Evolutionary conservation across 306 rosid species (phyloP).

Genomic region (Trifolium subterraneum): DNA sequence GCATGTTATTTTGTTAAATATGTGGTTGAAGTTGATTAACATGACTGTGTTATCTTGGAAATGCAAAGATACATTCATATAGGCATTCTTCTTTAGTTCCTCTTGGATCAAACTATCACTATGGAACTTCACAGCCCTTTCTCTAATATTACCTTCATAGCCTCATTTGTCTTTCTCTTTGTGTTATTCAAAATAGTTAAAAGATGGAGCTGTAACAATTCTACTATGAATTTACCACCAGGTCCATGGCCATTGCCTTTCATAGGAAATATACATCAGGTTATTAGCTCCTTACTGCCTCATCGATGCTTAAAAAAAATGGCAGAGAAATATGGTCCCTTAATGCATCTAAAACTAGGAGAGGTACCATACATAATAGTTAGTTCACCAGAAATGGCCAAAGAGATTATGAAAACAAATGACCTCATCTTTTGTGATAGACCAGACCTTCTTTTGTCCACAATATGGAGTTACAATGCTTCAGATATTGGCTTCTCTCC

Average conservation of each 20-base stretch:
- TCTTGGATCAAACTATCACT: not conserved
- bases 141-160: not conserved
- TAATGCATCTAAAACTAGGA: conserved; percentile 15
- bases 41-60: no score
- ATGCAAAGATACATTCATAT: not conserved
- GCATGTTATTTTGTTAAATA: no score
- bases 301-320: not conserved
- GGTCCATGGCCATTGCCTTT: conserved; percentile 37
- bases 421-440: no score
- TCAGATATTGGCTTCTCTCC: no score
- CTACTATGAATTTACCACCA: conserved; percentile 21
- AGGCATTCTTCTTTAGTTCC: not conserved
- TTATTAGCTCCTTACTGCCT: not conserved
- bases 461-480: no score
- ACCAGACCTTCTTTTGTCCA: no score
- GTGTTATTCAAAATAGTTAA: not conserved
- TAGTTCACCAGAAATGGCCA: no score
- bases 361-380: no score
- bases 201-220: not conserved
- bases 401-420: no score
- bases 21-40: no score
- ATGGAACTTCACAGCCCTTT: conserved; percentile 29
- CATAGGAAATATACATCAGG: conserved; percentile 31
- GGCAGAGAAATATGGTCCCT: conserved; percentile 34
- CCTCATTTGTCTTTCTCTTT: conserved; percentile 8